Conservation (phyloP, 2,329 filamentous ascomycete species). For the Zasmidium citrigriseum region DNA sequence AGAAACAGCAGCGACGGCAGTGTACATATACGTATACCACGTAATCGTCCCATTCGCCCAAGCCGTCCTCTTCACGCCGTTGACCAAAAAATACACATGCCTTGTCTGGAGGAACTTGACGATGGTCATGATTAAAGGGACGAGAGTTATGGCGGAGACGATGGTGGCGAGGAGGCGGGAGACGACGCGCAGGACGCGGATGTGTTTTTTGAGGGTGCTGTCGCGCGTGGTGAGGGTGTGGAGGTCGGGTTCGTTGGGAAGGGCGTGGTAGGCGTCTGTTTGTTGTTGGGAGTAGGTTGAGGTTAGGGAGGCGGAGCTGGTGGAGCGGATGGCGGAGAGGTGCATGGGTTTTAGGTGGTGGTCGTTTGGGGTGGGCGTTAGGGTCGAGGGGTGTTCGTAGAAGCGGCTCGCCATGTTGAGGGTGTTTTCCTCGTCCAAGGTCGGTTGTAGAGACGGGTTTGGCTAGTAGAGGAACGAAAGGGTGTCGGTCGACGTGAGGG, state of each 20-base stretch:
- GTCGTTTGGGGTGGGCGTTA: neutral
- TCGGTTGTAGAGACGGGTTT: too few species aligned
- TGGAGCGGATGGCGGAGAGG: neutral
- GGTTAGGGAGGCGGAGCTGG: neutral
- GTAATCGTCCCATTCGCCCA: constrained; percentile 40
- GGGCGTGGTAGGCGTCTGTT: neutral
- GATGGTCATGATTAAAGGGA: constrained; percentile 40
- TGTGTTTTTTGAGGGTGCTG: constrained; percentile 37
- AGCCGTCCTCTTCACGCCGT: constrained; percentile 35
- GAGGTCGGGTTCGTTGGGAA: neutral
- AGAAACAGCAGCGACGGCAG: constrained; percentile 34
- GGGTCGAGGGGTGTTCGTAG: too few species aligned
- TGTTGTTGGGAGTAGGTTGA: neutral
- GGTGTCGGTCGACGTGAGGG: too few species aligned
- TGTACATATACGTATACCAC: constrained; percentile 46
- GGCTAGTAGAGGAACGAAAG: too few species aligned
- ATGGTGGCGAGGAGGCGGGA: constrained; percentile 37
- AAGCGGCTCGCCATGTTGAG: neutral
- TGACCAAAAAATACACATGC: constrained; percentile 27
- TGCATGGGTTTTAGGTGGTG: neutral
- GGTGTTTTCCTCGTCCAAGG: too few species aligned
- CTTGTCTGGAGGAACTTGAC: constrained; percentile 41
- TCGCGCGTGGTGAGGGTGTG: constrained; percentile 8
- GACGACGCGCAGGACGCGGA: constrained; percentile 40
- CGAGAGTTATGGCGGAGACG: constrained; percentile 38